Conservation (phyloP, 2,329 filamentous ascomycete genomes). For the Aspergillus quadrilineatus region DNA sequence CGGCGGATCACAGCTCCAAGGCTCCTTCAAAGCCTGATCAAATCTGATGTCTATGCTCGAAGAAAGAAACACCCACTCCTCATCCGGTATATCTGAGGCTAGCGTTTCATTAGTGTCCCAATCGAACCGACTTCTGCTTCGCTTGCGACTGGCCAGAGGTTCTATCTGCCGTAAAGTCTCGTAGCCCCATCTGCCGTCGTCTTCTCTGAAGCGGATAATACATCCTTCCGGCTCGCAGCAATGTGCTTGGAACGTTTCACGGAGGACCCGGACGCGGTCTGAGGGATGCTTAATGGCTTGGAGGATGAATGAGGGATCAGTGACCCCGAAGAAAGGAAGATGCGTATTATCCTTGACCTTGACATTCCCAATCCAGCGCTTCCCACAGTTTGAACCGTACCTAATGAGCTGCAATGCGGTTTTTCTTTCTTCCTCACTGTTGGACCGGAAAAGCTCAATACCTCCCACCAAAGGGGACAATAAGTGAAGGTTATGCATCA, state of each 20-base stretch:
- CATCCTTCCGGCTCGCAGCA: neutral
- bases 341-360: neutral
- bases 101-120: neutral
- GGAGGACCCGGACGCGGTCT: neutral
- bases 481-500: neutral
- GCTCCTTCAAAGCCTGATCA: neutral
- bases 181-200: neutral
- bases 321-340: neutral
- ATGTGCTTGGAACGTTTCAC: neutral
- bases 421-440: neutral
- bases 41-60: neutral
- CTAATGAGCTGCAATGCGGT: conserved; percentile 4
- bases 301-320: neutral
- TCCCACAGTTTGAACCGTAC: conserved; percentile 4
- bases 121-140: neutral
- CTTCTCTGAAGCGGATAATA: neutral
- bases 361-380: conserved; percentile 1
- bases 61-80: neutral
- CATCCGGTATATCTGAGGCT: neutral
- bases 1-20: neutral
- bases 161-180: neutral
- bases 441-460: neutral
- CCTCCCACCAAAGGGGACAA: neutral
- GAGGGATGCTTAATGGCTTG: neutral
- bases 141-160: neutral